Evolutionary conservation across 1,139 yeast genomes (phyloP), one percentile per base, ranked within the genome.

Genomic region (Nematodospora anomalae): DNA sequence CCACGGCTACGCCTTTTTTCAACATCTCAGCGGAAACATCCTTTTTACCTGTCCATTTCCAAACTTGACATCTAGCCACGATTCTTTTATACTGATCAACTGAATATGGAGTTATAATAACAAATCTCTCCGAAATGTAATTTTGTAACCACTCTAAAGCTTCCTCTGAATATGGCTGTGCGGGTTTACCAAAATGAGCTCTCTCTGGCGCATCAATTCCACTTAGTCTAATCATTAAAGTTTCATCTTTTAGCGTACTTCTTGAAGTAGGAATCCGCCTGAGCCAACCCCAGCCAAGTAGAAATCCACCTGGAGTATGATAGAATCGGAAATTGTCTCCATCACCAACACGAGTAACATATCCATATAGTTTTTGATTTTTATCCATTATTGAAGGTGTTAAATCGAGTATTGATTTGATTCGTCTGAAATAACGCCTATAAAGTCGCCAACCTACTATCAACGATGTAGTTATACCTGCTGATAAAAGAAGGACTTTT

Each of bases 141-240:
- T 62, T 50, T 30, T 82, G 66, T 24, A 92, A 67, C 96, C 97
- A 92, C 4, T 54, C 53, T 41, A 90, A 61, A 0, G 97, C 94
- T 45, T 92, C 97, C 33, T 81, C 87, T 22, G 95, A 79, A 53
- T 64, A 84, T 0, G 95, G 95, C 55, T 92, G 98, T 0, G 96
- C 85, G 0, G 95, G 90, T 45, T 85, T 85, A 1, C 99, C 99
- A 62, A 88, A 92, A 65, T 92, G 97, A 2, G 95, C 78, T 28
- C 95, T 65, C 56, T 92, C 99, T 1, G 99, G 99, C 0, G 99
- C 98, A 67, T 92, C 99, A n/a, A 92, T 81, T 0, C 97, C 99
- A 58, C 95, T 85, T 22, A 92, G 62, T 33, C 99, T 68, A 10
- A 94, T 77, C 61, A 76, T 71, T 20, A 77, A 63, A 2, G 87